Evolutionary conservation across 495 filamentous ascomycete genomes (phyloP).

Genomic region (Neurospora intermedia): DNA sequence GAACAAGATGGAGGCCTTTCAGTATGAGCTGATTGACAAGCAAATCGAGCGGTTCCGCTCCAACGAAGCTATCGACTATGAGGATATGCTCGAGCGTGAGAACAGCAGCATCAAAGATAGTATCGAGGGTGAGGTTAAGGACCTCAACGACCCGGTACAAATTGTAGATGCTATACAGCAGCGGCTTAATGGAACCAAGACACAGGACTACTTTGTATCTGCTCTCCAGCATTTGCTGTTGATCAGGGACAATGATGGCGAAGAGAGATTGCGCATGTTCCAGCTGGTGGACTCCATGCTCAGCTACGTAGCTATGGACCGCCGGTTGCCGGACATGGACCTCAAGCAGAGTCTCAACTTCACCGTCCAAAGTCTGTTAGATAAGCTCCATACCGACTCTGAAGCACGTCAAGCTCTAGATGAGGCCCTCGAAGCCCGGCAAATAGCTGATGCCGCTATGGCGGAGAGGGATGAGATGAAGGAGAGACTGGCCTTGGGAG

Average conservation of each 20-base stretch:
- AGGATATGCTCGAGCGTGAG: constrained; percentile 90
- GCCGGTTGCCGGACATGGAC: constrained; percentile 90
- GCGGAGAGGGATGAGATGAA: constrained; percentile 95
- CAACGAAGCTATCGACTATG: constrained; percentile 96
- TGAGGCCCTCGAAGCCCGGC: constrained; percentile 77
- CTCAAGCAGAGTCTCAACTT: constrained; percentile 95
- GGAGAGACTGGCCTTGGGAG: constrained; percentile 83
- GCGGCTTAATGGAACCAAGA: constrained; percentile 69
- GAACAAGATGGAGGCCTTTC: constrained; percentile 95
- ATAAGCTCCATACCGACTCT: constrained; percentile 90
- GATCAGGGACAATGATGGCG: constrained; percentile 84
- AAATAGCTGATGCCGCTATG: constrained; percentile 89
- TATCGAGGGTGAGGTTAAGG: constrained; percentile 83
- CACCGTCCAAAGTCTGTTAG: constrained; percentile 87
- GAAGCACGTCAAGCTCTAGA: constrained; percentile 86
- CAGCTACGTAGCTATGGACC: constrained; percentile 98
- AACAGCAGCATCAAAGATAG: constrained; percentile 81
- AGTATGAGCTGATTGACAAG: constrained; percentile 97
- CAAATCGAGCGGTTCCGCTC: constrained; percentile 89
- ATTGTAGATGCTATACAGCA: constrained; percentile 90
- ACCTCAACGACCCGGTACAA: constrained; percentile 85
- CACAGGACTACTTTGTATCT: constrained; percentile 92
- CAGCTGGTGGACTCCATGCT: constrained; percentile 97
- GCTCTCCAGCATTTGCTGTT: constrained; percentile 91
- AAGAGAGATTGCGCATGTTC: constrained; percentile 92